Conservation (phyloP, 2,329 filamentous ascomycete genomes). For the Pseudogymnoascus sp. region DNA sequence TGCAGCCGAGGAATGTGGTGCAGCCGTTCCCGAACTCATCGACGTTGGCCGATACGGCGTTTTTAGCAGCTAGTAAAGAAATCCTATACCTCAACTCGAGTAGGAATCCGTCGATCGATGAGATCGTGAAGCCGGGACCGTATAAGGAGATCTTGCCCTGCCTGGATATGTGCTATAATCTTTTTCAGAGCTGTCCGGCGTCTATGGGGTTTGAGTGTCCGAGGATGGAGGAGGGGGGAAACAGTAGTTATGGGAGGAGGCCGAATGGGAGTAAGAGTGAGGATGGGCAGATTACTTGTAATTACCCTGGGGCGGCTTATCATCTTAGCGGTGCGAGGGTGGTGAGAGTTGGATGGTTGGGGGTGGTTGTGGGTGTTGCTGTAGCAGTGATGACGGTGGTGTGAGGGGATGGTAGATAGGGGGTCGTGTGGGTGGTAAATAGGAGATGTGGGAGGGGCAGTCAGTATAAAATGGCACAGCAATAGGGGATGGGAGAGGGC, state of each 20-base stretch:
- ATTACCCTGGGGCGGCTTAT: slow-evolving; percentile 52
- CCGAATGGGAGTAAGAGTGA: slow-evolving; percentile 13
- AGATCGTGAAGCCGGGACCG: slow-evolving; percentile 65
- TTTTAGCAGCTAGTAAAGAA: slow-evolving; percentile 12
- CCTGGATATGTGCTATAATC: slow-evolving; percentile 74
- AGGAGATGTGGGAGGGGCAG: too few relatives aligned
- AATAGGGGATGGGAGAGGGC: too few relatives aligned
- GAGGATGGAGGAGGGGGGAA: slow-evolving; percentile 25
- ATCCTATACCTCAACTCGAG: slow-evolving; percentile 40
- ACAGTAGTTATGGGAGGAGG: slow-evolving; percentile 34
- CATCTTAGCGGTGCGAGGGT: slow-evolving; percentile 30
- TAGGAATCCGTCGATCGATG: slow-evolving; percentile 66
- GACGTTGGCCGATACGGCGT: slow-evolving; percentile 33
- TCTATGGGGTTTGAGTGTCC: slow-evolving; percentile 71
- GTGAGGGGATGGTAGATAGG: neutral
- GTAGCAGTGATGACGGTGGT: neutral
- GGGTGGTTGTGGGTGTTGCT: slow-evolving; percentile 6
- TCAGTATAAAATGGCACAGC: too few relatives aligned
- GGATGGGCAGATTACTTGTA: slow-evolving; percentile 42
- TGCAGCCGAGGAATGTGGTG: slow-evolving; percentile 60
- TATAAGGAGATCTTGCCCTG: slow-evolving; percentile 93
- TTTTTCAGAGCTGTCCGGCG: slow-evolving; percentile 79
- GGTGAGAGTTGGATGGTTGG: slow-evolving; percentile 7
- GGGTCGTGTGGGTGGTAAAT: neutral
- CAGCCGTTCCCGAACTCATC: slow-evolving; percentile 65